phyloP scores from a whole-genome alignment of 345 rosid genomes.

The Eucalyptus sideroxylon region DNA sequence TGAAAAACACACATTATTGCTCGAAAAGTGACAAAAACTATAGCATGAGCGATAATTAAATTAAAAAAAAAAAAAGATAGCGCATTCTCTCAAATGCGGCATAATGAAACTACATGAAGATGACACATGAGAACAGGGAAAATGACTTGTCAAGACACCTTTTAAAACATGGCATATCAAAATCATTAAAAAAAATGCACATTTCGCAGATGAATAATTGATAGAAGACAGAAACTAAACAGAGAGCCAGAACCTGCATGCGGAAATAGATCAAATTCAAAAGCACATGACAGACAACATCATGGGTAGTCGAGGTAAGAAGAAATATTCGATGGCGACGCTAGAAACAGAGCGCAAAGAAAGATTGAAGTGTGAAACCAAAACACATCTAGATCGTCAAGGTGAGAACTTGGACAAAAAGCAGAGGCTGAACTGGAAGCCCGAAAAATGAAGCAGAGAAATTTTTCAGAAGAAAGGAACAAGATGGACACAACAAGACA shows the following conservation, averaged over 20 bases:
- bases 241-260: neutral
- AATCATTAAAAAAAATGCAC: neutral
- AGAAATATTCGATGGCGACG: neutral
- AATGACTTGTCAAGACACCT: slow-evolving; percentile 22
- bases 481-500: neutral
- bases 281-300: neutral
- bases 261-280: neutral
- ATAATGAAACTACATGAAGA: neutral
- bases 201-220: neutral
- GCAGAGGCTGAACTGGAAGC: neutral
- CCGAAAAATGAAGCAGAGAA: neutral
- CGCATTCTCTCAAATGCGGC: neutral
- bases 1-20: neutral
- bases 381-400: neutral
- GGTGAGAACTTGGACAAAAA: neutral
- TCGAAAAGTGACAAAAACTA: neutral
- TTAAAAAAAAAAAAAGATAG: neutral
- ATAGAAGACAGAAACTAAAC: neutral
- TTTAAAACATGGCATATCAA: neutral
- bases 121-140: slow-evolving; percentile 11
- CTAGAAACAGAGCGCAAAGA: neutral
- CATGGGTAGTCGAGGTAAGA: neutral
- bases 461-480: neutral
- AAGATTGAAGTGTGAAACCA: neutral
- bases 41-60: neutral